Base-by-base conservation (phyloP, 2,329 filamentous ascomycete species). In the Delphinella strobiligena region DNA sequence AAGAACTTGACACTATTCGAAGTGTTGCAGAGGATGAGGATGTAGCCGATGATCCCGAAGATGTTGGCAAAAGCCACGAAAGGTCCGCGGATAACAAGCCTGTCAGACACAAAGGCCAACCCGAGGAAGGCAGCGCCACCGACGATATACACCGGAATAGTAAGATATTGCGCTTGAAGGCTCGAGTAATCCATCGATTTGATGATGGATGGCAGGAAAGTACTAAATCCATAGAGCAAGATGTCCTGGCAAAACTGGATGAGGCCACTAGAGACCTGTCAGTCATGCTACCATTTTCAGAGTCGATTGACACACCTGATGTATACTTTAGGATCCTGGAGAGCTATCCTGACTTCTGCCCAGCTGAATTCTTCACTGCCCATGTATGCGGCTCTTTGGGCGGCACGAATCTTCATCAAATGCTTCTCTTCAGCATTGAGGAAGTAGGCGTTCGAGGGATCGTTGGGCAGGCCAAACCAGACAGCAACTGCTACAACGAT, bases 161-260 rank as follows among this genome's bases (percentile, higher is more conserved):
- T 75, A 24, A 75, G 56, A 27, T 69, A 66, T 41, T 76, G 69
- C 9, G 67, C 64, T 47, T 68, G 58, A 15, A 74, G 55, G n/a
- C 61, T 62, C 29, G 60, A 54, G 48, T 71, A 74, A 2, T 71
- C 69, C 53, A 74, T 66, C 22, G 60, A 61, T 31, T 63, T 59
- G 35, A 76, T 59, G 46, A 78, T 75, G 2, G 66, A 66, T 2
- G 74, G 74, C 3, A 75, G 55, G 50, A 76, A 76, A 8, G 70
- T 75, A 46, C 64, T 68, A 52, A 75, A 74, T n/a, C 71, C 72
- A 48, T 72, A 75, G 1, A 71, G 58, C 32, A 71, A 54, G 18
- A 69, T 67, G 42, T 71, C 67, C 42, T 68, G 63, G 37, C 67
- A 71, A 50, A 74, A 72, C 34, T 72, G 68, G 14, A 68, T 68